Evolutionary conservation across 768 basidiomycete species (phyloP).

Genomic region (Pleurotus platypus): DNA sequence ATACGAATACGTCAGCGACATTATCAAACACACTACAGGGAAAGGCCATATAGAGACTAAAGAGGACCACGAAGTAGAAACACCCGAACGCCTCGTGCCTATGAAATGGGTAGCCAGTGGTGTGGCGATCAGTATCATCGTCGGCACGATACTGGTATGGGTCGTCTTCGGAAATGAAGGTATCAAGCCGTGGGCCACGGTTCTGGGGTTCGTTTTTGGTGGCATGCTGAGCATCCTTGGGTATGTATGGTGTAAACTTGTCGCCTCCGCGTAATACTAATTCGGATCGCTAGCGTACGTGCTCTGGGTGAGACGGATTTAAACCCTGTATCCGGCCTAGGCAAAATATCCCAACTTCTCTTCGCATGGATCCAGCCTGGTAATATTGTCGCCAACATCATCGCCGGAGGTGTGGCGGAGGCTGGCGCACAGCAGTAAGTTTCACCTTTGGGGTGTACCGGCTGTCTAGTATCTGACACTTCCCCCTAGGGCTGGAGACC

Average conservation of each 20-base stretch:
- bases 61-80: constrained; percentile 68
- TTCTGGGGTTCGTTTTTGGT: constrained; percentile 80
- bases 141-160: constrained; percentile 84
- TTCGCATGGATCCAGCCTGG: constrained; percentile 95
- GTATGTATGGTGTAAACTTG: constrained; percentile 29
- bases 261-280: too few species aligned
- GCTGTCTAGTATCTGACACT: background rate
- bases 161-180: constrained; percentile 86
- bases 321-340: constrained; percentile 88
- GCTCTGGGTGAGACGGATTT: constrained; percentile 96
- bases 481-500: constrained; percentile 75
- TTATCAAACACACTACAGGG: constrained; percentile 24
- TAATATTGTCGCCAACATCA: constrained; percentile 96
- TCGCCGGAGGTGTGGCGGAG: constrained; percentile 95
- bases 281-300: constrained; percentile 56
- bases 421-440: constrained; percentile 89
- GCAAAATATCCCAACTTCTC: constrained; percentile 91
- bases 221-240: constrained; percentile 85
- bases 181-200: constrained; percentile 93
- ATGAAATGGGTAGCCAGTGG: constrained; percentile 74
- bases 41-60: constrained; percentile 16
- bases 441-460: background rate
- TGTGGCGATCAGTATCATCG: constrained; percentile 50
- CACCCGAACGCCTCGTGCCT: constrained; percentile 78
- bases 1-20: constrained; percentile 43